Evolutionary conservation across 257 asterid genomes (phyloP).

Genomic region (Solanum lycopersicoides): DNA sequence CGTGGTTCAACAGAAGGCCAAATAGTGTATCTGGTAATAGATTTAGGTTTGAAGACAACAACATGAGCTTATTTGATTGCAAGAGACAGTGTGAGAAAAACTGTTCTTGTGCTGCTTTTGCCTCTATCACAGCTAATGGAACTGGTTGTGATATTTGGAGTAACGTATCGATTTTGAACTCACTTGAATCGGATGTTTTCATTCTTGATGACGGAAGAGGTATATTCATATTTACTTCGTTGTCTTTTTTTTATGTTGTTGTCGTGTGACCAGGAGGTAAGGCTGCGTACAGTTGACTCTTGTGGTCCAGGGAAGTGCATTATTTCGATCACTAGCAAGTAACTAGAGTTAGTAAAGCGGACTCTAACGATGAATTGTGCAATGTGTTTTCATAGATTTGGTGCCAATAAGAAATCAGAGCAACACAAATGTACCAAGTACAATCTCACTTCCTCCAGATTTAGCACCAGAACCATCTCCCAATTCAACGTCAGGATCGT

Average conservation of each 20-base stretch:
- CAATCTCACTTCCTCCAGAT: background rate
- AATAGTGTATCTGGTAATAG: background rate
- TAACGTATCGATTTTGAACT: background rate
- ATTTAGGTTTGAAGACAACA: background rate
- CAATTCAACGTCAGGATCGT: background rate
- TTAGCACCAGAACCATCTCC: background rate
- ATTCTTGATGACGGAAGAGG: background rate
- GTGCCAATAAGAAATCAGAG: background rate
- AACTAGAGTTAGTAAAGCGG: background rate
- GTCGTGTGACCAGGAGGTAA: background rate
- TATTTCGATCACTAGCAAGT: background rate
- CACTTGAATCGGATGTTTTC: background rate
- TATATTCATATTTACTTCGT: background rate
- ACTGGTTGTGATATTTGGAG: background rate
- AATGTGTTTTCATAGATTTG: background rate
- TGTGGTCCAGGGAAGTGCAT: background rate
- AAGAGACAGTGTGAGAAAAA: background rate
- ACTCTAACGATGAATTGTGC: background rate
- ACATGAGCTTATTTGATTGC: background rate
- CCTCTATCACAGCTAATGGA: background rate
- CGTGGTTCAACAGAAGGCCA: background rate
- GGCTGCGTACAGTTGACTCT: background rate
- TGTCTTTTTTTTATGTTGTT: background rate
- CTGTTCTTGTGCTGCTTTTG: background rate
- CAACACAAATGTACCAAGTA: background rate